A percentile compares a stretch with the other conserved stretches of the same genome.
Conservation (phyloP, 148 eudicot genomes). For the Pouteria glomerata region DNA sequence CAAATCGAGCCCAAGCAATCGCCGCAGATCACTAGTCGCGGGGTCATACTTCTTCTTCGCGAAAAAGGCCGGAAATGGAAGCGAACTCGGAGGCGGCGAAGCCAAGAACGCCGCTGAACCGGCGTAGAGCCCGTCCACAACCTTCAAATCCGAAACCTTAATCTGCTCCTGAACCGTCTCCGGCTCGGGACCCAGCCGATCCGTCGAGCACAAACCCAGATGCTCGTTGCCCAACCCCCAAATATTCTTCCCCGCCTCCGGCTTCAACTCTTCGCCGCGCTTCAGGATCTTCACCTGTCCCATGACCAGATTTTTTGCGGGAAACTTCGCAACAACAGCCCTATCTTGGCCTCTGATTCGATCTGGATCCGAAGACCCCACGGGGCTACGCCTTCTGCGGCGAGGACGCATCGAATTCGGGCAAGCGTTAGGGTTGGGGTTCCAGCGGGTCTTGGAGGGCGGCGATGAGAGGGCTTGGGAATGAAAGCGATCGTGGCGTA, state of each 20-base stretch:
- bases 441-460: constrained; percentile 4
- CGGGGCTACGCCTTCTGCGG: constrained; percentile 35
- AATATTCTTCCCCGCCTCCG: background rate
- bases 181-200: constrained; percentile 56
- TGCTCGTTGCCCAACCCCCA: constrained; percentile 18
- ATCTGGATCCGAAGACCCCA: background rate
- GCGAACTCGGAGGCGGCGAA: constrained; percentile 40
- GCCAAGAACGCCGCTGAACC: constrained; percentile 20
- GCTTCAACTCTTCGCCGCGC: constrained; percentile 33
- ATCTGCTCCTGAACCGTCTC: constrained; percentile 34
- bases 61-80: constrained; percentile 34
- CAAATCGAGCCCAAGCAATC: constrained; percentile 24
- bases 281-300: constrained; percentile 25
- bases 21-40: constrained; percentile 26
- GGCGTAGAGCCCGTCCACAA: constrained; percentile 23
- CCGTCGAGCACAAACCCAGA: constrained; percentile 29
- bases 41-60: constrained; percentile 3
- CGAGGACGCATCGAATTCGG: constrained; percentile 8
- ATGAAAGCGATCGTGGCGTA: constrained; percentile 8
- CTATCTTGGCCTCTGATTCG: background rate
- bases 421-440: constrained; percentile 12
- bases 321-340: background rate
- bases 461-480: background rate
- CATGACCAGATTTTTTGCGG: constrained; percentile 5
- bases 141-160: constrained; percentile 30